Base-by-base conservation (phyloP, 768 basidiomycete genomes). In the Suillus subaureus region DNA sequence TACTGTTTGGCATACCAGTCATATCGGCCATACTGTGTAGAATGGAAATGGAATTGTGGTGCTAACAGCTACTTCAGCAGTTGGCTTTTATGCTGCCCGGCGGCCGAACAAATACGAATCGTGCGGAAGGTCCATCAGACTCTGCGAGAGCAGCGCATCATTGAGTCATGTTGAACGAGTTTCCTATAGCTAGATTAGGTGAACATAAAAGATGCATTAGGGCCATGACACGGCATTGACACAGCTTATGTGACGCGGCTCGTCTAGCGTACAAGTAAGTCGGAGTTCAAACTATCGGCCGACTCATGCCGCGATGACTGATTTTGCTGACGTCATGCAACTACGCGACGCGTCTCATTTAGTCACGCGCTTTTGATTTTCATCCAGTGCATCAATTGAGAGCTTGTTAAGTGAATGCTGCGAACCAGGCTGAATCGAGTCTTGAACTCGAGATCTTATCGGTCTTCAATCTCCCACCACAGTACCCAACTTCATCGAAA, bases 401-500 rank as follows among this genome's bases (percentile, higher is more conserved):
- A 33, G 54, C 52, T 31, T 3, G 52, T 33, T 26, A 26, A 58
- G 37, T 26, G 39, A 40, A 64, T 63, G 64, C 63, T 64, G 26
- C 64, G 64, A 6, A 63, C 61, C 61, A 61, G 31, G 23, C 55
- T 64, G 7, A 64, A 63, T 64, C 64, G 64, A 40, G 64, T 64
- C n/a, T 45, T 64, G 28, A 63, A 33, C 35, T 64, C 64, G 18
- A 40, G 42, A 64, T 64, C 63, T 64, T 64, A 64, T 64, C 64
- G 9, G 26, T 11, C 64, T 43, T 21, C 26, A 39, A 31, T 64
- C n/a, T 64, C 42, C 40, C 6, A 16, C 31, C 61, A n/a, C 33
- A 31, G 26, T n/a, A 61, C 21, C n/a, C 13, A 31, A 45, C n/a
- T 31, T 35, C 57, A 40, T 40, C 62, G 68, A 70, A 75, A 71